A percentile compares a stretch with the other conserved stretches of the same genome.
These are phyloP conservation scores for Cladosporium sp. DNA, from an alignment of 2,329 filamentous ascomycete genomes.

Conservation along the genomic window DNA sequence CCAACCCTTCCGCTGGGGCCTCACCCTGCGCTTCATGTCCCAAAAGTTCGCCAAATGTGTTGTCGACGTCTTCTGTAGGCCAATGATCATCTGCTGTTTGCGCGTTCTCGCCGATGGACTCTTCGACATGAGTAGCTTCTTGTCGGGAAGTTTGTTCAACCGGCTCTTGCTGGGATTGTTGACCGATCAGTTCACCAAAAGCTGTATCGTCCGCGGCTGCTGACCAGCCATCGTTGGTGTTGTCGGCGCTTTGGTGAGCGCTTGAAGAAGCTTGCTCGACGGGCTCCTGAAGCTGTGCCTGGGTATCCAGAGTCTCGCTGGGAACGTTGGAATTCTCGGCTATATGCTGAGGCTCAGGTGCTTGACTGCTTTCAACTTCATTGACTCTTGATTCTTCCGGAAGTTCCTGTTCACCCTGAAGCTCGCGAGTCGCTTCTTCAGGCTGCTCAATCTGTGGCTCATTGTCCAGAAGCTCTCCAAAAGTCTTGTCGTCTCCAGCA, in stretches of 20 bases:
- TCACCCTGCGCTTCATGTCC: slow-evolving; percentile 4
- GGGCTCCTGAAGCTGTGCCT: slow-evolving; percentile 2
- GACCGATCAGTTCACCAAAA: background rate
- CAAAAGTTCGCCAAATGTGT: slow-evolving; percentile 14
- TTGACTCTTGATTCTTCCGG: background rate
- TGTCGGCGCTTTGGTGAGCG: background rate
- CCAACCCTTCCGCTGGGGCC: slow-evolving; percentile 8
- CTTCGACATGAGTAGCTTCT: background rate
- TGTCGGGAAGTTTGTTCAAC: background rate
- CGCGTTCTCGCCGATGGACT: background rate
- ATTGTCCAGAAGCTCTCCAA: slow-evolving; percentile 26
- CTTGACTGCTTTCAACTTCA: background rate
- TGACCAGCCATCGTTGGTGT: slow-evolving; percentile 10
- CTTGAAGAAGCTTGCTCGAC: background rate
- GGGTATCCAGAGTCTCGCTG: slow-evolving; percentile 17
- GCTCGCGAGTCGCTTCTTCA: background rate
- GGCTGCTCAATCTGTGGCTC: background rate
- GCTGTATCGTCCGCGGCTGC: slow-evolving; percentile 10
- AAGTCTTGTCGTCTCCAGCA: slow-evolving; percentile 28
- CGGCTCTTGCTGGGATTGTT: background rate
- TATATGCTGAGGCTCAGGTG: background rate
- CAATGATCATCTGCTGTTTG: slow-evolving; percentile 8
- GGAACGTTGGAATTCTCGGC: background rate
- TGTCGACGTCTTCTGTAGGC: slow-evolving; percentile 2
- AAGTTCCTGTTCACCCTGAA: background rate